Conservation (phyloP, 2,329 filamentous ascomycete genomes). For the Chrysoporthe austroafricana region DNA sequence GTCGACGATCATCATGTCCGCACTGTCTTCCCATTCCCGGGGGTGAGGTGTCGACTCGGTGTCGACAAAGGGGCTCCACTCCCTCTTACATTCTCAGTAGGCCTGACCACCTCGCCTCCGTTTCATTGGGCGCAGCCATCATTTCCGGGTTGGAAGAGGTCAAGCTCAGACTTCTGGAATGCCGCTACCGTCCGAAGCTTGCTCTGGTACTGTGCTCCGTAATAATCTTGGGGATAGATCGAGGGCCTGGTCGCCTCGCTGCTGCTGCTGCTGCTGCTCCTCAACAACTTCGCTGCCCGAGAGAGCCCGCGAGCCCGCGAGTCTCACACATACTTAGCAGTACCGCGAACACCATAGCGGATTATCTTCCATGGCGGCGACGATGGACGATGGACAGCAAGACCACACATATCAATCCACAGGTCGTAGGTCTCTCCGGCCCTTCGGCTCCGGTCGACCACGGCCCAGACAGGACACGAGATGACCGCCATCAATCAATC, state of each 20-base stretch:
- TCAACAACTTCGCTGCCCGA: slow-evolving; percentile 25
- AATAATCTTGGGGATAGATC: neutral
- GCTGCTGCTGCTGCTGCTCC: neutral
- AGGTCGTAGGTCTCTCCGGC: too few species aligned
- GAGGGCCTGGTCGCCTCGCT: neutral
- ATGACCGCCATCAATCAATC: neutral
- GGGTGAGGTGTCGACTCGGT: slow-evolving; percentile 8
- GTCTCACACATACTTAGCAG: neutral
- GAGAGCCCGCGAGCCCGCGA: slow-evolving; percentile 14
- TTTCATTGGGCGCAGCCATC: slow-evolving; percentile 12
- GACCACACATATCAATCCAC: too few species aligned
- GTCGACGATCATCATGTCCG: slow-evolving; percentile 6
- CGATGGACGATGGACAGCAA: too few species aligned
- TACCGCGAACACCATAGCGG: too few species aligned
- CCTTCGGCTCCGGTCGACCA: neutral
- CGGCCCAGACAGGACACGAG: neutral
- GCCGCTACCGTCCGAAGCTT: slow-evolving; percentile 10
- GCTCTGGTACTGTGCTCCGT: slow-evolving; percentile 13
- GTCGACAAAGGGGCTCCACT: neutral
- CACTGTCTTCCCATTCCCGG: slow-evolving; percentile 12
- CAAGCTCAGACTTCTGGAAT: slow-evolving; percentile 18
- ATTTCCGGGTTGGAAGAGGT: slow-evolving; percentile 6
- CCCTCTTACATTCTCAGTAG: neutral
- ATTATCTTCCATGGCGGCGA: too few species aligned
- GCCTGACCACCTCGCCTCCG: slow-evolving; percentile 13